A percentile compares a stretch with the other conserved stretches of the same genome.
These are phyloP conservation scores for Chalaropsis thielavioides DNA, from an alignment of 2,329 filamentous ascomycete genomes.

Conservation along the genomic window DNA sequence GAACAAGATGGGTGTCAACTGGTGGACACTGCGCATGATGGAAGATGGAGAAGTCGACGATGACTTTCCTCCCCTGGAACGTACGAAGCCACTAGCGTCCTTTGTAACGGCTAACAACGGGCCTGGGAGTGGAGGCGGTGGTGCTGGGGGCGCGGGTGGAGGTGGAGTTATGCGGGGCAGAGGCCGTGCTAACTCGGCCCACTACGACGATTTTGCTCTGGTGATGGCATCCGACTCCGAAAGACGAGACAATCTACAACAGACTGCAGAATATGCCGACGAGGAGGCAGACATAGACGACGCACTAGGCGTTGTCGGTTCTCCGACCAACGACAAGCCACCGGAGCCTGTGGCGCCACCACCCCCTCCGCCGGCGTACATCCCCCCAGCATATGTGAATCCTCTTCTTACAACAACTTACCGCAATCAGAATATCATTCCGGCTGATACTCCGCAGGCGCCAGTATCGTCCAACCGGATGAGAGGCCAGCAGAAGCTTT, in stretches of 20 bases:
- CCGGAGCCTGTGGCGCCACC: constrained; percentile 28
- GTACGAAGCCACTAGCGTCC: constrained; percentile 58
- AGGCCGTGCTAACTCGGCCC: constrained; percentile 51
- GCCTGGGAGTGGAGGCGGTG: constrained; percentile 24
- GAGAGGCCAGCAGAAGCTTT: constrained; percentile 53
- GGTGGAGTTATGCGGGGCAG: constrained; percentile 29
- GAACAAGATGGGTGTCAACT: constrained; percentile 62
- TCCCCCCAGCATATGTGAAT: constrained; percentile 27
- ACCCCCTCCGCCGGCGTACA: constrained; percentile 18
- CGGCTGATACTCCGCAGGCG: constrained; percentile 41
- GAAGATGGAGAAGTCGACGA: constrained; percentile 75
- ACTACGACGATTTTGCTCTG: constrained; percentile 70
- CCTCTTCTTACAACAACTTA: constrained; percentile 49
- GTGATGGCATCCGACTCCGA: constrained; percentile 56
- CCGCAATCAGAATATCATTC: constrained; percentile 34
- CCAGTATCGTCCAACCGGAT: constrained; percentile 30
- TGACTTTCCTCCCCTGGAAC: constrained; percentile 65
- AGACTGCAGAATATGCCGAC: constrained; percentile 49
- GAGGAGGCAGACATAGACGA: constrained; percentile 31
- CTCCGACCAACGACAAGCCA: constrained; percentile 23
- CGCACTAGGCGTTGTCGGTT: constrained; percentile 20
- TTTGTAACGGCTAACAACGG: constrained; percentile 72
- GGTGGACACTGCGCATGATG: constrained; percentile 72
- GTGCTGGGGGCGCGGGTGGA: constrained; percentile 51
- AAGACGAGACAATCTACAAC: constrained; percentile 51